Conservation (phyloP, 2,329 filamentous ascomycete genomes). For the Coniella vitis region DNA sequence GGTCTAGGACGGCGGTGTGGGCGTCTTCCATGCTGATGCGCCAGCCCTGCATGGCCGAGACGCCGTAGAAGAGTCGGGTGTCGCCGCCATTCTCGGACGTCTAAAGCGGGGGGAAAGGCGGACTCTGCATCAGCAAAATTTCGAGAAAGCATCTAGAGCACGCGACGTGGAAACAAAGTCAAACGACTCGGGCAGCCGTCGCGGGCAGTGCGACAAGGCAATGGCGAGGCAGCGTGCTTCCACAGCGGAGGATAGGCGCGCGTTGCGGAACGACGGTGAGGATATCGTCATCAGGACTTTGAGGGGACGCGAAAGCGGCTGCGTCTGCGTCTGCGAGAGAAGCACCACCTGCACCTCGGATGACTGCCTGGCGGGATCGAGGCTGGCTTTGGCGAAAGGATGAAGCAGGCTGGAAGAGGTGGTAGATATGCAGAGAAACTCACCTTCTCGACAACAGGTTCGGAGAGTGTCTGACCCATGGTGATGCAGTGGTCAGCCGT, state of each 20-base stretch:
- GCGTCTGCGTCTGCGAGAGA: neutral
- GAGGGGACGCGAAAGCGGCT: neutral
- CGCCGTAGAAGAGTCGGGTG: slow-evolving; percentile 85
- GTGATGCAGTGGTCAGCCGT: slow-evolving; percentile 17
- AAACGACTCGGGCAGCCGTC: neutral
- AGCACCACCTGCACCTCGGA: too few relatives aligned
- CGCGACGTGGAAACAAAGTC: neutral
- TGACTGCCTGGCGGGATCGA: neutral
- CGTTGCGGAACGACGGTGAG: neutral
- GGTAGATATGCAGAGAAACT: slow-evolving; percentile 25
- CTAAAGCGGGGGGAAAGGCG: slow-evolving; percentile 38
- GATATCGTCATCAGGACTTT: neutral
- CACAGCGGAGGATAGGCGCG: neutral
- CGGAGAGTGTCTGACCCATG: slow-evolving; percentile 99
- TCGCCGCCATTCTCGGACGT: slow-evolving; percentile 84
- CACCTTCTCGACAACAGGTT: slow-evolving; percentile 99
- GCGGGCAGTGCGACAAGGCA: neutral
- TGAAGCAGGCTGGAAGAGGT: neutral
- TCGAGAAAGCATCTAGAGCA: slow-evolving; percentile 3
- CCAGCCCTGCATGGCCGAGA: slow-evolving; percentile 99
- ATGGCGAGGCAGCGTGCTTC: neutral
- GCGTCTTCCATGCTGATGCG: slow-evolving; percentile 99
- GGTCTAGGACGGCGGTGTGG: slow-evolving; percentile 82
- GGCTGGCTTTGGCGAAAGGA: neutral
- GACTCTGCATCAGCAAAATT: slow-evolving; percentile 22